phyloP scores from a whole-genome alignment of 129 eudicot genomes.

The Chrysanthemum makinoi region DNA sequence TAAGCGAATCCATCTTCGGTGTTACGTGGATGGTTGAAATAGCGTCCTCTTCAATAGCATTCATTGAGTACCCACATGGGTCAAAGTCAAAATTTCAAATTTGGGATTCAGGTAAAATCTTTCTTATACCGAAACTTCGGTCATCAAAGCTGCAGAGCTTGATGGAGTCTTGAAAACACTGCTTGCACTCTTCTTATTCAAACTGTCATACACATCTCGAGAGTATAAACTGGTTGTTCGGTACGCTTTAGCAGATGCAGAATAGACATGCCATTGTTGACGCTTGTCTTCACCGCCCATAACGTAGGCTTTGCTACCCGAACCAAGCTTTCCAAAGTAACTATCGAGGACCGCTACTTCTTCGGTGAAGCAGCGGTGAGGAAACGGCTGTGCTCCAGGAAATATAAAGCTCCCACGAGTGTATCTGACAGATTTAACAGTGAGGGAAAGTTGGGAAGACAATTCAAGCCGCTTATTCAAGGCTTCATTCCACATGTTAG shows the following conservation, averaged over 20 bases:
- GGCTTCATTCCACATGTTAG: no score
- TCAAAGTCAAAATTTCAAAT: conserved; percentile 79
- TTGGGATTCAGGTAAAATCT: conserved; percentile 55
- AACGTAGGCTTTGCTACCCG: conserved; percentile 49
- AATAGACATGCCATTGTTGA: conserved; percentile 58
- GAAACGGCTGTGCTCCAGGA: conserved; percentile 49
- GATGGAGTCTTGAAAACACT: conserved; percentile 48
- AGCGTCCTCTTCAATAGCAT: conserved; percentile 46
- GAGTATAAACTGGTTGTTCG: conserved; percentile 32
- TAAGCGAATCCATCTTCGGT: conserved; percentile 89
- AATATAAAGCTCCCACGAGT: conserved; percentile 59
- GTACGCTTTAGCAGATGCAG: conserved; percentile 32
- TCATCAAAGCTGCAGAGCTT: conserved; percentile 51
- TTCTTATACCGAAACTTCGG: conserved; percentile 65
- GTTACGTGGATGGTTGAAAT: conserved; percentile 75
- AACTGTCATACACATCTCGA: conserved; percentile 77
- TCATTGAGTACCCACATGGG: conserved; percentile 92
- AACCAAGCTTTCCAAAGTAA: conserved; percentile 46
- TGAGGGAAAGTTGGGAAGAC: conserved; percentile 37
- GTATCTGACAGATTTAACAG: conserved; percentile 42
- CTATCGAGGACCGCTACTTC: conserved; percentile 48
- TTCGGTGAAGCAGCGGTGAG: conserved; percentile 57
- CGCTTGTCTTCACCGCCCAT: conserved; percentile 43
- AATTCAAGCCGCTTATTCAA: no score
- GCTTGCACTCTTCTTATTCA: conserved; percentile 51